Evolutionary conservation across 345 rosid genomes (phyloP).

Genomic region (Euclidium syriacum): DNA sequence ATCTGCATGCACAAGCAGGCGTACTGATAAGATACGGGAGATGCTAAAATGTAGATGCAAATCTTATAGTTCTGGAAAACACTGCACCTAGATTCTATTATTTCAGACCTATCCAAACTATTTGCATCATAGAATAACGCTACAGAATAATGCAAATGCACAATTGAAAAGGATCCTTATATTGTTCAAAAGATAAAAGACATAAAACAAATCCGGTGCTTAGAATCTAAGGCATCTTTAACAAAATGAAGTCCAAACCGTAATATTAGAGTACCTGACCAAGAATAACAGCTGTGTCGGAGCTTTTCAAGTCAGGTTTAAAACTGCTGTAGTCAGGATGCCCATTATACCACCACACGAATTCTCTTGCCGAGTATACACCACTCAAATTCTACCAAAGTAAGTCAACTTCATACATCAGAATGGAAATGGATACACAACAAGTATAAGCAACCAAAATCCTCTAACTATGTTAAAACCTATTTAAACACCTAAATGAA

Average conservation of each 20-base stretch:
- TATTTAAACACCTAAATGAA: background rate
- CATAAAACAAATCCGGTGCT: background rate
- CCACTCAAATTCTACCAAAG: constrained; percentile 53
- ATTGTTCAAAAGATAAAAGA: background rate
- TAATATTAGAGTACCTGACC: constrained; percentile 54
- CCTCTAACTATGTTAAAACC: background rate
- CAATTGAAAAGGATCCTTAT: background rate
- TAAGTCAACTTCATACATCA: background rate
- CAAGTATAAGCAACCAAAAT: constrained; percentile 4
- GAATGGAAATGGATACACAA: background rate
- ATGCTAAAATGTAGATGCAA: background rate
- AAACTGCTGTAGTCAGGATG: constrained; percentile 71
- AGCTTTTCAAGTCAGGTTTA: constrained; percentile 62
- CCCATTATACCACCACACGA: constrained; percentile 98
- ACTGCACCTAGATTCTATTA: background rate
- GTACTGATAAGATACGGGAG: background rate
- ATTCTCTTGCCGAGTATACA: constrained; percentile 84
- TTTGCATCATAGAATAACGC: background rate
- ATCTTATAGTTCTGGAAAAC: background rate
- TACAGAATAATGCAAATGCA: background rate
- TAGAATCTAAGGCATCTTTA: background rate
- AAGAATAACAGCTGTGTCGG: constrained; percentile 74
- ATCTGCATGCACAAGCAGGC: background rate
- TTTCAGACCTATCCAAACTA: background rate
- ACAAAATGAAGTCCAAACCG: background rate